Evolutionary conservation across 2,329 filamentous ascomycete species (phyloP).

Genomic region (Botrytis squamosa): DNA sequence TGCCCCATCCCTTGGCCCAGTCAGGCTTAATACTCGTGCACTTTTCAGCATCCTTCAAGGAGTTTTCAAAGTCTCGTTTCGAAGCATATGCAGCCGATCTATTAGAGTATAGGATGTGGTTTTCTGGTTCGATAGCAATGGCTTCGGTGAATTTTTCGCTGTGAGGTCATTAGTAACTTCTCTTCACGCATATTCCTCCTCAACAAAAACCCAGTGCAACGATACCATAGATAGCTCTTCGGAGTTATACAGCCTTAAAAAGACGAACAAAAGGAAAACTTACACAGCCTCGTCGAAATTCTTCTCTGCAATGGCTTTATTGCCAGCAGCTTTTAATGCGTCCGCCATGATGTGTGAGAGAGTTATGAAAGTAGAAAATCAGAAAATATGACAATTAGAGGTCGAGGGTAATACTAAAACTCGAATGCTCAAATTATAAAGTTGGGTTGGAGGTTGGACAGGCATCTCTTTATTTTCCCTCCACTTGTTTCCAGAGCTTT

Average conservation of each 20-base stretch:
- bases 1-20: constrained; percentile 95
- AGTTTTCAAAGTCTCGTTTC: constrained; percentile 81
- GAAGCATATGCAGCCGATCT: constrained; percentile 86
- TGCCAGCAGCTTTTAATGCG: constrained; percentile 87
- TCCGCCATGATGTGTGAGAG: constrained; percentile 48
- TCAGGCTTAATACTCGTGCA: constrained; percentile 93
- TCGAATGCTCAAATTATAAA: not conserved
- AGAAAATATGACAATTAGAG: not conserved
- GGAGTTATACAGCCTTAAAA: constrained; percentile 1
- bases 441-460: not conserved
- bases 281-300: constrained; percentile 96
- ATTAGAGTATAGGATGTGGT: constrained; percentile 98
- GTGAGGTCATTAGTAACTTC: constrained; percentile 25
- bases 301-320: constrained; percentile 97
- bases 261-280: constrained; percentile 44
- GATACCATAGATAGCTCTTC: not conserved
- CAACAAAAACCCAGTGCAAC: not conserved
- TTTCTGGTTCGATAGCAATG: constrained; percentile 80
- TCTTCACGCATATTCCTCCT: not conserved
- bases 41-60: constrained; percentile 87
- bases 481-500: constrained; percentile 18
- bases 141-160: constrained; percentile 95
- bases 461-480: constrained; percentile 19
- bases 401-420: not conserved
- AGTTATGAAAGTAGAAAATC: not conserved